Evolutionary conservation across 1,284 basidiomycete genomes (phyloP).

Genomic region (Fomes fomentarius): DNA sequence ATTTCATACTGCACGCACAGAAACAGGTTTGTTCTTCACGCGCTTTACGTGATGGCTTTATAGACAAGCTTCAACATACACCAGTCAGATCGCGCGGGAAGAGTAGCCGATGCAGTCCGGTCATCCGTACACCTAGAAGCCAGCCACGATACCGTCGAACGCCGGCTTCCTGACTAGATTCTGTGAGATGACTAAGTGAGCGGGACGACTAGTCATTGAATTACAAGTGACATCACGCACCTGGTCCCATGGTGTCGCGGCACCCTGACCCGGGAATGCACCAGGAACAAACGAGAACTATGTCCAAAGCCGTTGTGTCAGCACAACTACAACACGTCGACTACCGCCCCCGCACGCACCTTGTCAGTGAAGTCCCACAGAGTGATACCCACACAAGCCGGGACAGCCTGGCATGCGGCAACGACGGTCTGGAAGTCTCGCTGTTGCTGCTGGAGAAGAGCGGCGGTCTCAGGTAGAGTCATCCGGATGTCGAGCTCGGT

Average conservation of each 20-base stretch:
- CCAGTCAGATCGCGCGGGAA: too few species aligned
- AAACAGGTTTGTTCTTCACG: too few species aligned
- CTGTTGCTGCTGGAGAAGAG: conserved; percentile 51
- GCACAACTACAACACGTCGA: background rate
- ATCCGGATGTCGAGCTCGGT: conserved; percentile 61
- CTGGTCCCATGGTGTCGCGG: conserved; percentile 36
- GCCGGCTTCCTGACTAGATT: conserved; percentile 32
- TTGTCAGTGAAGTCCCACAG: conserved; percentile 56
- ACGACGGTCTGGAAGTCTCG: conserved; percentile 50
- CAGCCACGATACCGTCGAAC: conserved; percentile 32
- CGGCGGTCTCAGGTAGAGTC: conserved; percentile 50
- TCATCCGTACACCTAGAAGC: conserved; percentile 15
- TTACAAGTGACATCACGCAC: conserved; percentile 8
- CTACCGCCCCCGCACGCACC: conserved; percentile 2
- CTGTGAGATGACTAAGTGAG: conserved; percentile 6
- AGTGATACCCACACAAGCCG: conserved; percentile 49
- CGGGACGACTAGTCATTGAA: too few species aligned
- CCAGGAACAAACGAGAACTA: conserved; percentile 35
- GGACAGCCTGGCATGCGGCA: conserved; percentile 45
- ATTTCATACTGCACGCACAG: too few species aligned
- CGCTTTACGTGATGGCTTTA: too few species aligned
- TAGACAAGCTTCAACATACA: too few species aligned
- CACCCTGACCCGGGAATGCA: conserved; percentile 37
- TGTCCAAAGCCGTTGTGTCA: conserved; percentile 11
- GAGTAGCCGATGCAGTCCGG: too few species aligned